Evolutionary conservation across 164 flowering plant genomes (phyloP), one percentile per base, ranked within the genome.

Genomic region (Piper betle): DNA sequence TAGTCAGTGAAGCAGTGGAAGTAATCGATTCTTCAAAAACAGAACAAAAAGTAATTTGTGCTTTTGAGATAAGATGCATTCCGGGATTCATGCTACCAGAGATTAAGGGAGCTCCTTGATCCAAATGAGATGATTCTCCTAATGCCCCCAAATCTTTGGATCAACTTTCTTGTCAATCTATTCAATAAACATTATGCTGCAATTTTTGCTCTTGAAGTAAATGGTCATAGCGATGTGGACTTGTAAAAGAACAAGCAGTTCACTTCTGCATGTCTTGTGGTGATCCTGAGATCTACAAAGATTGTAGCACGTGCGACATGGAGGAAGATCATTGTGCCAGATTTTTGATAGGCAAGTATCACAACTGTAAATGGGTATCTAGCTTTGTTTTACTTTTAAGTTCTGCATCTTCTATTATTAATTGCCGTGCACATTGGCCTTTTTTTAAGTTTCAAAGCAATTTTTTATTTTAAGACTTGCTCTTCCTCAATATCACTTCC

Each of bases 321-420:
- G 61, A 54, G 69, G 59, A 74, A 52, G 62, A 61, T 69, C 64
- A 9, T 60, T 52, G 40, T 68, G 62, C 25, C 52, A 62, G 65
- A 65, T 59, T 50, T 67, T 53, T 48, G 64, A 62, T 80, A 77
- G 84, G 82, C 85, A 84, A 78, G 84, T 82, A 66, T 74, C 74
- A 59, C 74, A 63, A 66, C 55, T 67, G 65, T 69, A 37, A 62
- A 10, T 59, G 60, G 70, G 50, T 46, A 10, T 46, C 15, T 10
- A 6, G 12, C 15, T 46, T 15, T 46, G 50, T 46, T 46, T 46
- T 58, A 68, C 15, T 46, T 46, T 46, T 46, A 46, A 6, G 12
- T 46, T 46, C 50, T 46, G 50, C 15, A 10, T 46, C 33, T 25
- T 25, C 33, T 25, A 25, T 25, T 25, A 25, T 25, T 25, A 25